phyloP scores from a whole-genome alignment of 2,329 filamentous ascomycete species.

The Beauveria brongniartii region DNA sequence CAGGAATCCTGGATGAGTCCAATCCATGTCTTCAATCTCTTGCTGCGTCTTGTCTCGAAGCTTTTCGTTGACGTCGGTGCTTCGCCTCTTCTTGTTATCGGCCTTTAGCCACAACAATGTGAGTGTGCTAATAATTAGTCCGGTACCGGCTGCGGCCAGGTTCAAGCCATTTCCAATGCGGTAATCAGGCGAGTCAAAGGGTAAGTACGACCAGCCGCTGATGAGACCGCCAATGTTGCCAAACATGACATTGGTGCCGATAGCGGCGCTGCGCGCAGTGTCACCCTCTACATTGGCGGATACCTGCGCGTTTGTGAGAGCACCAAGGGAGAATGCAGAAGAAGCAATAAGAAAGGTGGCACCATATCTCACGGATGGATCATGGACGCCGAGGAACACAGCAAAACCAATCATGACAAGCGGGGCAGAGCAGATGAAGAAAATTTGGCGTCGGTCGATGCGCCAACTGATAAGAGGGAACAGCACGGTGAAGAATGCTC shows the following conservation, averaged over 20 bases:
- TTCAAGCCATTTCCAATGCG: slow-evolving; percentile 66
- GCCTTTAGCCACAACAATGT: slow-evolving; percentile 51
- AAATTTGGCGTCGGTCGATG: slow-evolving; percentile 49
- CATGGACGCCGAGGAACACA: slow-evolving; percentile 55
- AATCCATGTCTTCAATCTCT: slow-evolving; percentile 54
- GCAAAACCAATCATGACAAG: slow-evolving; percentile 62
- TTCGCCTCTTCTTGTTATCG: slow-evolving; percentile 55
- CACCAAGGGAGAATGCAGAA: slow-evolving; percentile 55
- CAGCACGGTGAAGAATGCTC: slow-evolving; percentile 56
- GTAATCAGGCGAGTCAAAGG: slow-evolving; percentile 56
- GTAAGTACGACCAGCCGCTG: slow-evolving; percentile 57
- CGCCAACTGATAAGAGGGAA: slow-evolving; percentile 55
- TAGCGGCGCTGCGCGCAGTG: slow-evolving; percentile 58
- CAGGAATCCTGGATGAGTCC: slow-evolving; percentile 57
- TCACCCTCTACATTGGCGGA: slow-evolving; percentile 66
- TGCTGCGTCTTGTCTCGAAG: slow-evolving; percentile 43
- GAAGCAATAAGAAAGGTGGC: slow-evolving; percentile 62
- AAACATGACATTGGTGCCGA: slow-evolving; percentile 60
- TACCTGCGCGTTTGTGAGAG: slow-evolving; percentile 58
- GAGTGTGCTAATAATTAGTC: slow-evolving; percentile 39
- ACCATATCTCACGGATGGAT: slow-evolving; percentile 52
- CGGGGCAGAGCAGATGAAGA: slow-evolving; percentile 52
- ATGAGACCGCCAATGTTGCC: slow-evolving; percentile 65
- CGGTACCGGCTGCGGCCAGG: slow-evolving; percentile 46
- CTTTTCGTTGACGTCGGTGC: slow-evolving; percentile 39